Base-by-base conservation (phyloP, 2,329 filamentous ascomycete species). In the Venturia asperata region DNA sequence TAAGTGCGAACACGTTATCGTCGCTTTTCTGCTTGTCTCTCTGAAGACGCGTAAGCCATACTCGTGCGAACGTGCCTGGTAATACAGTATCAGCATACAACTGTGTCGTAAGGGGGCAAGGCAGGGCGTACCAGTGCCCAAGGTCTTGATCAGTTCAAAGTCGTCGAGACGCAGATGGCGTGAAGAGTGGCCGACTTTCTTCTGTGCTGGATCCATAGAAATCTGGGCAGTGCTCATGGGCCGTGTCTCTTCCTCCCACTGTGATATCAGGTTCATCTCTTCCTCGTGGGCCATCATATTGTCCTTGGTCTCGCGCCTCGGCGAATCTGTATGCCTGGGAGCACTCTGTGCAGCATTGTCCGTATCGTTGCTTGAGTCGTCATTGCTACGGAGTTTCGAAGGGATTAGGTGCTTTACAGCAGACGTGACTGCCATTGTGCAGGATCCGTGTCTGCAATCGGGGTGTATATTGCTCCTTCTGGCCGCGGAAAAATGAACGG, bases 31-130 rank as follows among this genome's bases (percentile, higher is more conserved):
- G 72, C 34, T 43, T 45, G 21, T 75, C 72, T 69, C 82, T 81
- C 52, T 83, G 81, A 45, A 90, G 83, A 67, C 85, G 85, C 63
- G 90, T 89, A 67, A 93, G 84, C 80, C 88, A 92, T 58, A 94
- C 90, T 68, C 90, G 83, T 69, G 90, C 90, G 79, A 94, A 94
- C 15, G 89, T 92, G 68, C 89, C 88, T 87, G 73, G 70, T 21
- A 19, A 10, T 9, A 37, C n/a, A 15, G 17, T 19, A 34, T 30
- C 49, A 42, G 60, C 42, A 11, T 64, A 24, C 1, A 13, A 34
- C 11, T 6, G 37, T 37, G 17, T 45, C 21, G 15, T 24, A 9
- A 24, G n/a, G 9, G 42, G 34, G 58, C 37, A 72, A 75, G 58
- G 13, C 17, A n/a, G 13, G 27, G 74, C 78, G 70, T 78, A 87